A percentile compares a stretch with the other conserved stretches of the same genome.
These are phyloP conservation scores for Lyophyllum atratum DNA, from an alignment of 768 basidiomycete genomes.

Conservation along the genomic window DNA sequence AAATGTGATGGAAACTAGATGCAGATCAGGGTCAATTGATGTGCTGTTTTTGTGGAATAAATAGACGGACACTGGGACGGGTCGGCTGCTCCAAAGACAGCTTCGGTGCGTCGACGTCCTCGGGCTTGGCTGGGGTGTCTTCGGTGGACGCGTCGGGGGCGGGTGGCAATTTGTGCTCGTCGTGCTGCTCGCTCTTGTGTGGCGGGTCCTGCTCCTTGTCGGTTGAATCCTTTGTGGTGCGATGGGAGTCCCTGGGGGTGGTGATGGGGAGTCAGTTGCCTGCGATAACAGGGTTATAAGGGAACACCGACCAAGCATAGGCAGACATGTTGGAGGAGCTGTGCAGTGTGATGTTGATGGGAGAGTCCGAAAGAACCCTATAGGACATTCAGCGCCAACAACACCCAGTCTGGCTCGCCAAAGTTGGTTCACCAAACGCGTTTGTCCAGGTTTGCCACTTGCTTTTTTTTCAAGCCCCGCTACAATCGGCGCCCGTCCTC, in stretches of 20 bases:
- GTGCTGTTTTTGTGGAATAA: slow-evolving; percentile 28
- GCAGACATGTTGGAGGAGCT: slow-evolving; percentile 28
- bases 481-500: slow-evolving; percentile 20
- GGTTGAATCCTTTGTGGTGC: slow-evolving; percentile 9
- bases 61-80: slow-evolving; percentile 34
- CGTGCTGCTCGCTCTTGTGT: slow-evolving; percentile 8
- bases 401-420: slow-evolving; percentile 1
- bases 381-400: slow-evolving; percentile 16
- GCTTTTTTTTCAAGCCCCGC: slow-evolving; percentile 29
- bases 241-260: slow-evolving; percentile 21
- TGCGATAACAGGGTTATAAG: slow-evolving; percentile 30
- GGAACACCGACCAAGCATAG: slow-evolving; percentile 32
- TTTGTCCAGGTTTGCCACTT: neutral
- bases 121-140: slow-evolving; percentile 6
- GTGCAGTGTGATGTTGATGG: slow-evolving; percentile 23
- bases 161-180: neutral
- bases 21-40: slow-evolving; percentile 36
- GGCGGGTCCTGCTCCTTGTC: slow-evolving; percentile 7
- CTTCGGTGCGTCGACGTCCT: slow-evolving; percentile 13
- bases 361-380: slow-evolving; percentile 16
- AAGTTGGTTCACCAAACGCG: slow-evolving; percentile 9
- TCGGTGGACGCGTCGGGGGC: slow-evolving; percentile 9
- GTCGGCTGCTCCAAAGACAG: slow-evolving; percentile 8
- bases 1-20: slow-evolving; percentile 34
- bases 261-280: slow-evolving; percentile 23